phyloP scores from a whole-genome alignment of 768 basidiomycete species.

The Myochromella boudieri region DNA sequence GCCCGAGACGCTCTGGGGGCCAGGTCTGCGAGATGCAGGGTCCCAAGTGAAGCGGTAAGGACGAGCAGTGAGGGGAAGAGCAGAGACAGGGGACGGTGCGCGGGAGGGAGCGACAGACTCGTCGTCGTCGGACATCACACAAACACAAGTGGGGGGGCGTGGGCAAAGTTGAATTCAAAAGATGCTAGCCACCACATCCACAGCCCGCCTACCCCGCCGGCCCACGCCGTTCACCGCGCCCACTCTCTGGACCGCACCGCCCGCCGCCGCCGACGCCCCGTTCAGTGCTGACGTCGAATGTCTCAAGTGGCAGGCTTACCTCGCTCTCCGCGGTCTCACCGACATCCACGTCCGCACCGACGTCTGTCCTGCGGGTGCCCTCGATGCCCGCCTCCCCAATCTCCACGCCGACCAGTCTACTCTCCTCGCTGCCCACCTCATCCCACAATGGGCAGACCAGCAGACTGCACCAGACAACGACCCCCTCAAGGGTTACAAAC shows the following conservation, averaged over 20 bases:
- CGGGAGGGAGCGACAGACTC: slow-evolving; percentile 54
- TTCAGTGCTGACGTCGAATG: slow-evolving; percentile 83
- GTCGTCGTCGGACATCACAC: slow-evolving; percentile 51
- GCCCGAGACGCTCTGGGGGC: slow-evolving; percentile 74
- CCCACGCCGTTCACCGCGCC: slow-evolving; percentile 22
- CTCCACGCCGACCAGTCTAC: slow-evolving; percentile 55
- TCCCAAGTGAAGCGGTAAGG: slow-evolving; percentile 82
- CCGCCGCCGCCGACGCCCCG: slow-evolving; percentile 22
- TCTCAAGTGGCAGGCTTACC: slow-evolving; percentile 87
- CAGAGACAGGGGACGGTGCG: slow-evolving; percentile 53
- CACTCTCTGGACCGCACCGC: slow-evolving; percentile 68
- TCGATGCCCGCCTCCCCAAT: slow-evolving; percentile 69
- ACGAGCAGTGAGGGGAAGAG: slow-evolving; percentile 45
- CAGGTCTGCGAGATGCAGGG: slow-evolving; percentile 48
- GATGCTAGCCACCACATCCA: slow-evolving; percentile 47
- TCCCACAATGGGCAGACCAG: slow-evolving; percentile 68
- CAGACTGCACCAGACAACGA: slow-evolving; percentile 31
- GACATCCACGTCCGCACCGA: slow-evolving; percentile 63
- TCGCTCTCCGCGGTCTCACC: slow-evolving; percentile 62
- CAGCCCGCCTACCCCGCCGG: slow-evolving; percentile 35
- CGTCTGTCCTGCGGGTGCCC: slow-evolving; percentile 64
- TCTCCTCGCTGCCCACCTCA: slow-evolving; percentile 63
- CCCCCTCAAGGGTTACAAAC: slow-evolving; percentile 69
- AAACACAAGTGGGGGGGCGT: background rate
- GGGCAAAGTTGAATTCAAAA: slow-evolving; percentile 28